Percentiles rank a stretch among this genome's conserved stretches.
Conservation (phyloP, 2,329 filamentous ascomycete genomes). For the Chrysoporthe deuterocubensis region DNA sequence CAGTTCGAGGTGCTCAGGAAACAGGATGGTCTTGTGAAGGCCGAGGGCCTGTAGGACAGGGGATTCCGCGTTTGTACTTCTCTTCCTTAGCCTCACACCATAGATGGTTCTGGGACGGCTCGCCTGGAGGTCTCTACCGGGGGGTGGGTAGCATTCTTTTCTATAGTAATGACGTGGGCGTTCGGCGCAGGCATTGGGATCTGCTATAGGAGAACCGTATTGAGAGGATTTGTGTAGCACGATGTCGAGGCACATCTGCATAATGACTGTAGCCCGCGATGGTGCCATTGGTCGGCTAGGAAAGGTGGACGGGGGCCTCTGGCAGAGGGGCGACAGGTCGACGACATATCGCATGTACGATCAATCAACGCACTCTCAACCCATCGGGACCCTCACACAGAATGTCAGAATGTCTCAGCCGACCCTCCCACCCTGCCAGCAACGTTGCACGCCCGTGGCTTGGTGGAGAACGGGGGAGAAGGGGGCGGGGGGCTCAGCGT, state of each 20-base stretch:
- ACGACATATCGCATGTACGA: constrained; percentile 1
- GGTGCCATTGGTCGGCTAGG: not conserved
- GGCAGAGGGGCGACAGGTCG: not conserved
- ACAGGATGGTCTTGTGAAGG: constrained; percentile 12
- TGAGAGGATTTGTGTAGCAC: not conserved
- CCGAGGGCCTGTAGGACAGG: not conserved
- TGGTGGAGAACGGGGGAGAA: not conserved
- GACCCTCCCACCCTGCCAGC: not conserved
- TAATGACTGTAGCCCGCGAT: not conserved
- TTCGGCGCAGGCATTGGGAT: not conserved
- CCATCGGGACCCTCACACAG: too few relatives aligned
- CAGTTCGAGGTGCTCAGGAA: constrained; percentile 21
- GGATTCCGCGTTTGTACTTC: not conserved
- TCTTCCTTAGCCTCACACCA: not conserved
- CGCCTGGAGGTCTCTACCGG: not conserved
- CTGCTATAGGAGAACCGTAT: not conserved
- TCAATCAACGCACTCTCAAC: not conserved
- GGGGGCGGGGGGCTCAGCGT: not conserved
- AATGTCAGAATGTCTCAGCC: not conserved
- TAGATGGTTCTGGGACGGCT: too few relatives aligned
- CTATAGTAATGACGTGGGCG: not conserved
- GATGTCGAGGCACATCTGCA: not conserved
- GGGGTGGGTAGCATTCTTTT: not conserved
- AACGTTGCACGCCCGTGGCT: not conserved
- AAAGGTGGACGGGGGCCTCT: not conserved